Base-by-base conservation (phyloP, 2,329 filamentous ascomycete species). In the Penicillium sp. region DNA sequence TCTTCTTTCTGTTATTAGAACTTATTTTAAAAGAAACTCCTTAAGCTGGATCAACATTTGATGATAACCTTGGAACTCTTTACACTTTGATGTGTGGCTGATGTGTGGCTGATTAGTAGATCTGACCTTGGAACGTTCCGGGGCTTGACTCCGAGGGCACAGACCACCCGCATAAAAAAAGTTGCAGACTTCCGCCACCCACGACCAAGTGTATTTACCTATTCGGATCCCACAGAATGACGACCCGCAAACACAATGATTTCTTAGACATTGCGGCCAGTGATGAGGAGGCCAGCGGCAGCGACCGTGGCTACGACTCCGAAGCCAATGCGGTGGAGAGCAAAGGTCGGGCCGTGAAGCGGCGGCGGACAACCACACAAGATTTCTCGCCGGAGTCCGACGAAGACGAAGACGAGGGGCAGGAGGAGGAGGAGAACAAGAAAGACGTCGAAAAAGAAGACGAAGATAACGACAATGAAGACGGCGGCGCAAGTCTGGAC, bases 241-340 rank as follows among this genome's bases (percentile, higher is more conserved):
- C 68, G 22, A 65, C 63, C 28, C 65, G 66, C 40, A 70, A 68
- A 47, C 60, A 64, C 21, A 69, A 69, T 49, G 68, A 72, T 29
- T 70, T 68, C 43, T 56, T 72, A 10, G 69, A 70, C 34, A 60
- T 70, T 29, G 64, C 53, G 21, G 58, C 56, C 10, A 68, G 56
- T 24, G 55, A 66, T 17, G 71, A 72, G 1, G 69, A 72, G 28
- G 66, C 60, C 31, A 65, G 60, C 47, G 44, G 28, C 15, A 46
- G 35, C 15, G 70, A 72, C 33, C 57, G 57, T 15, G 72, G 71
- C 53, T 75, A 75, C 48, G 70, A 74, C 53, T 74, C 72, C 35
- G 72, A 74, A 53, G 70, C 67, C 6, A 56, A 61, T 37, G 70
- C 60, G 19, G 64, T 69, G 51, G 62, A 72, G 44, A 68, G 62